Evolutionary conservation across 306 rosid genomes (phyloP).

Genomic region (Hylodesmum podocarpum): DNA sequence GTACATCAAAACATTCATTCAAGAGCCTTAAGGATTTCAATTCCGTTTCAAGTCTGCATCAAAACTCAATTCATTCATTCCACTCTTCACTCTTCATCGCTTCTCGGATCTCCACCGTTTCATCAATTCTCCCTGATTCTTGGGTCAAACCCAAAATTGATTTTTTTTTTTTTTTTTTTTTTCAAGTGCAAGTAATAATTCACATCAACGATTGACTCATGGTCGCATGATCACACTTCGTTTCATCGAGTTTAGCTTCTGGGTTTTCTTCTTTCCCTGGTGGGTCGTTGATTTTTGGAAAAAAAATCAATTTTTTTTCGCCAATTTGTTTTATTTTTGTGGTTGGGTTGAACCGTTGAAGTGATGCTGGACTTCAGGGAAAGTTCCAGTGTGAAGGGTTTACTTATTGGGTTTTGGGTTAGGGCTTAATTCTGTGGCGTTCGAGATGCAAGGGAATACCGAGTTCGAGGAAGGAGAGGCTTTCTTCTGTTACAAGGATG

Average conservation of each 20-base stretch:
- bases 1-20: constrained; percentile 7
- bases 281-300: constrained; percentile 27
- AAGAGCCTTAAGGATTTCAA: constrained; percentile 20
- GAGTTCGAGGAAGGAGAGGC: constrained; percentile 74
- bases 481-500: constrained; percentile 38
- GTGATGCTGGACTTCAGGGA: constrained; percentile 74
- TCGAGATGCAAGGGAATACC: constrained; percentile 42
- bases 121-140: constrained; percentile 18
- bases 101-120: constrained; percentile 22
- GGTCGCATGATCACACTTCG: constrained; percentile 14
- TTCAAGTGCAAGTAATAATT: constrained; percentile 26
- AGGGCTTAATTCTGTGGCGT: constrained; percentile 30
- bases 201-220: constrained; percentile 20
- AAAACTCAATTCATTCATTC: constrained; percentile 1
- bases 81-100: constrained; percentile 22
- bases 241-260: constrained; percentile 33
- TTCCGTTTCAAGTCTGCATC: constrained; percentile 32
- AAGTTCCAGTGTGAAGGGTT: constrained; percentile 30
- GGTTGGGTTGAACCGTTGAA: constrained; percentile 40
- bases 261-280: constrained; percentile 22
- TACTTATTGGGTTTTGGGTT: constrained; percentile 38
- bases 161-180: too few species aligned
- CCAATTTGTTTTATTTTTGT: neutral
- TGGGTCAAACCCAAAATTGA: neutral
- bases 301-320: neutral